Base-by-base conservation (phyloP, 345 rosid genomes). In the Dimocarpus longan region DNA sequence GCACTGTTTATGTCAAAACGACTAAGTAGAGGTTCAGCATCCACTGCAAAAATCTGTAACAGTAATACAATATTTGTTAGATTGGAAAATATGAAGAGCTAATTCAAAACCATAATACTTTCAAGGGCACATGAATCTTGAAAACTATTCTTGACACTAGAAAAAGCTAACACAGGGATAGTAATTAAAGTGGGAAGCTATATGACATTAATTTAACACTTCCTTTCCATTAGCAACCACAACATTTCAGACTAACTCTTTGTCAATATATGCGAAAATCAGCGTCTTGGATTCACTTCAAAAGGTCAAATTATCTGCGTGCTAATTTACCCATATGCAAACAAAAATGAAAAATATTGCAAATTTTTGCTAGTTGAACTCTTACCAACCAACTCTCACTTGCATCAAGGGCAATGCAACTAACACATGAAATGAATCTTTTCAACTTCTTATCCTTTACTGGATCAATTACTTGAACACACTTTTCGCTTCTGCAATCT, bases 361-460 rank as follows among this genome's bases (percentile, higher is more conserved):
- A 59, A 8, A 28, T 5, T 16, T 75, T 83, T 15, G 76, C 66
- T 69, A 66, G 13, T 75, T 56, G 40, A 82, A 78, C 75, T 70
- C 98, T 89, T 91, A 96, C 99, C 99, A 96, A 80, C 99, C 99
- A 96, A 88, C 93, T 93, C 82, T 96, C 98, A 85, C 97, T 96
- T 86, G 84, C 91, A 85, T 96, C 99, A 68, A 96, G 95, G 68
- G 97, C 92, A 88, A 96, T 74, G 82, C 95, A 90, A 76, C 97
- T 88, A 75, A 94, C 82, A 74, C 83, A 87, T 11, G 88, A 80
- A 46, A 76, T 74, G 73, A 82, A 78, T 67, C 82, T 88, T 78
- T 86, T 89, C 62, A 70, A 66, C 84, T 83, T 84, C 70, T 77
- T 85, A 63, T 81, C 90, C 71, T 86, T 91, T 82, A 72, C 82